A percentile compares a stretch with the other conserved stretches of the same genome.
These are phyloP conservation scores for Acmispon strigosus DNA, from an alignment of 306 rosid species.

Conservation along the genomic window DNA sequence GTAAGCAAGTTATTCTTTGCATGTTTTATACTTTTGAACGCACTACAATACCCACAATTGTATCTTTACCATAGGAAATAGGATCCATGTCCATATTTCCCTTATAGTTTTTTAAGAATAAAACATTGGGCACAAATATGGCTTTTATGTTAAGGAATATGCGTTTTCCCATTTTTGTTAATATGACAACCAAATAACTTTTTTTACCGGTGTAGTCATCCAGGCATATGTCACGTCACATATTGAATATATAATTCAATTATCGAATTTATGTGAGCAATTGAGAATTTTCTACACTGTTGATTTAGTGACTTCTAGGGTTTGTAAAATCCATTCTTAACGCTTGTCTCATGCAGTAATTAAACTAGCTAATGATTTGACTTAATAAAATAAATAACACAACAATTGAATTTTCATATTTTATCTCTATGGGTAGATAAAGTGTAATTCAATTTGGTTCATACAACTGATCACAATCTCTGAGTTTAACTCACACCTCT, in stretches of 20 bases:
- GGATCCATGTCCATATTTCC: not conserved
- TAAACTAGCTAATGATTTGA: not conserved
- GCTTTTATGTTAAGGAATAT: constrained; percentile 11
- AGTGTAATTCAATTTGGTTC: too few relatives aligned
- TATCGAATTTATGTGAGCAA: not conserved
- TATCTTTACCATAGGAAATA: not conserved
- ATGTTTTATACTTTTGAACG: not conserved
- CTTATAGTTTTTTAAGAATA: not conserved
- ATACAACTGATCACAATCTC: too few relatives aligned
- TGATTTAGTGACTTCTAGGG: too few relatives aligned
- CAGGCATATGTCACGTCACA: not conserved
- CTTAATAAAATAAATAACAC: not conserved
- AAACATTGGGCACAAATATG: not conserved
- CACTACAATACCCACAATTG: not conserved
- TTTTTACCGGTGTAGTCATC: not conserved
- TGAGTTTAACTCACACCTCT: too few relatives aligned
- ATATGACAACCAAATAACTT: not conserved
- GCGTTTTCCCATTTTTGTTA: not conserved
- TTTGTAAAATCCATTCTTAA: too few relatives aligned
- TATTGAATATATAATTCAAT: not conserved
- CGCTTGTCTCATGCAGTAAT: not conserved
- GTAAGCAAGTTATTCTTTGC: constrained; percentile 11
- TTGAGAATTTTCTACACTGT: not conserved
- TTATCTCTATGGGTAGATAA: too few relatives aligned
- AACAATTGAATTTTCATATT: not conserved